These are phyloP conservation scores for Lactarius psammicola DNA, from an alignment of 768 basidiomycete species.

Conservation along the genomic window DNA sequence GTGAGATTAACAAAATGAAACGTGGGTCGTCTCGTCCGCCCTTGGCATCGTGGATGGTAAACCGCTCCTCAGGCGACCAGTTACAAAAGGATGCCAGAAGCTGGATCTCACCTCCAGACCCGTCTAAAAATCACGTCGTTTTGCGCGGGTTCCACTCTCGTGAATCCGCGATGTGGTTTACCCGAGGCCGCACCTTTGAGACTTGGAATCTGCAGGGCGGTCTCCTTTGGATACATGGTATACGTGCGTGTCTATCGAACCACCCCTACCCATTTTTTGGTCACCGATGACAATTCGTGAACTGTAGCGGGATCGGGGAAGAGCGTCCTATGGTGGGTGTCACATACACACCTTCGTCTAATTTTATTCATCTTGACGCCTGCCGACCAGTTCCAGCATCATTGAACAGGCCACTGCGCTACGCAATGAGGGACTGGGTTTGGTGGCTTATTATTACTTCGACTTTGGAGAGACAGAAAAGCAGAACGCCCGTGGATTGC, in stretches of 20 bases:
- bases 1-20: conserved; percentile 5
- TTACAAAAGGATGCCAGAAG: background rate
- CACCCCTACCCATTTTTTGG: background rate
- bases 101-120: conserved; percentile 15
- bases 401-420: background rate
- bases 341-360: background rate
- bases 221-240: conserved; percentile 3
- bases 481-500: conserved; percentile 2
- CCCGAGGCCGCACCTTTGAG: background rate
- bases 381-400: background rate
- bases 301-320: conserved; percentile 9
- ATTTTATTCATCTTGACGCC: background rate
- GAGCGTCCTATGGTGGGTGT: conserved; percentile 6
- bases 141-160: background rate
- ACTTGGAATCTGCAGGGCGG: background rate
- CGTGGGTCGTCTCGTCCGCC: background rate
- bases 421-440: background rate
- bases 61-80: background rate
- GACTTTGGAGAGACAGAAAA: conserved; percentile 4
- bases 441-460: conserved; percentile 6
- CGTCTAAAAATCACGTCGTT: conserved; percentile 8
- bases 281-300: background rate
- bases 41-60: background rate
- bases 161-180: background rate
- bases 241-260: background rate